phyloP scores from a whole-genome alignment of 2,329 filamentous ascomycete genomes.

The Diaporthe nobilis region DNA sequence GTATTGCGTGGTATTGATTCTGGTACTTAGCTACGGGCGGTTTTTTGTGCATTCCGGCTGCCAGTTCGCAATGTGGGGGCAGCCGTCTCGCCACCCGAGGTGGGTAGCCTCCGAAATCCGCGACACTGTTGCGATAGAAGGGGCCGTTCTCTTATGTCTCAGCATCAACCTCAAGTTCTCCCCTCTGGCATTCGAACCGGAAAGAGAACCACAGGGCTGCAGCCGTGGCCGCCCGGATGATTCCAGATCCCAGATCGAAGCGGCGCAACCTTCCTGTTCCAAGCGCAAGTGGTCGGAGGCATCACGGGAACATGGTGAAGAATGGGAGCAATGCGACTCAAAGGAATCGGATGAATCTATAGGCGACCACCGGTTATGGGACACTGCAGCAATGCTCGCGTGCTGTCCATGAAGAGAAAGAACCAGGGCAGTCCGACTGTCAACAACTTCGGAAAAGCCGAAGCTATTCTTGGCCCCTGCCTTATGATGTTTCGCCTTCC shows the following conservation, averaged over 20 bases:
- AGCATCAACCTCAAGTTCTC: constrained; percentile 4
- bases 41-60: no score
- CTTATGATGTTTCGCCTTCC: constrained; percentile 22
- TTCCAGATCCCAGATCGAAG: constrained; percentile 9
- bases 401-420: background rate
- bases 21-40: no score
- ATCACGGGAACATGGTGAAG: constrained; percentile 2
- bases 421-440: background rate
- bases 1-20: no score
- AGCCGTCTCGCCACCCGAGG: constrained; percentile 24
- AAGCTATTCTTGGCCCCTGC: constrained; percentile 25
- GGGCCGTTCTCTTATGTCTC: background rate
- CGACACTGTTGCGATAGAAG: constrained; percentile 2
- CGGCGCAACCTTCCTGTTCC: constrained; percentile 13
- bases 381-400: background rate
- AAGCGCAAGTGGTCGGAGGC: background rate
- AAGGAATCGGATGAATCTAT: constrained; percentile 9
- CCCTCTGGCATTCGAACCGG: background rate
- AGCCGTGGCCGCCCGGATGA: background rate
- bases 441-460: constrained; percentile 19
- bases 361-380: background rate
- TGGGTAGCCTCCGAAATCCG: constrained; percentile 18
- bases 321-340: background rate
- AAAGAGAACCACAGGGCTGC: background rate
- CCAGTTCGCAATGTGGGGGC: constrained; percentile 7